Evolutionary conservation across 352 stramenopile species (phyloP).

Genomic region (Pythium biforme): DNA sequence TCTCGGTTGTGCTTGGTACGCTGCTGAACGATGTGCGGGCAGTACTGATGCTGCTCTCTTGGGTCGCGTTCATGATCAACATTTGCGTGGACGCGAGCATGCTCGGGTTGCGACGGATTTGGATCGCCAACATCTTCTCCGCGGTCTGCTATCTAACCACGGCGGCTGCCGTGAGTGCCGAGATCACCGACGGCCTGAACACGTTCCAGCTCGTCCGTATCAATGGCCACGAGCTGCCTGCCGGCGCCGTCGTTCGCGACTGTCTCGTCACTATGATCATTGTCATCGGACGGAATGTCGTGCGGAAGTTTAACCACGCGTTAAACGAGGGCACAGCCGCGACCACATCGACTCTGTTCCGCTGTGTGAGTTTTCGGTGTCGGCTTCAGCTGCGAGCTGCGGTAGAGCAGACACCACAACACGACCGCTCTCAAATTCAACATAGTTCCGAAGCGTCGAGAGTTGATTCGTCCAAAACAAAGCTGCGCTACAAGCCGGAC

Average conservation of each 20-base stretch:
- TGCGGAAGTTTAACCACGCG: conserved; percentile 3
- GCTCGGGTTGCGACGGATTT: conserved; percentile 2
- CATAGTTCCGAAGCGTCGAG: neutral
- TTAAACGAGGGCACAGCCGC: neutral
- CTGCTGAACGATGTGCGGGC: conserved; percentile 7
- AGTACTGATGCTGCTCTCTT: neutral
- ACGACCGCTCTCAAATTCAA: neutral
- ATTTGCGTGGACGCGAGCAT: conserved; percentile 25
- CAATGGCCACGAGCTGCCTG: conserved; percentile 16
- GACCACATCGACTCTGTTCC: neutral
- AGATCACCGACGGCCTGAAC: conserved; percentile 3
- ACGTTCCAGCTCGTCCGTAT: conserved; percentile 12
- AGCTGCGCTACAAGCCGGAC: neutral
- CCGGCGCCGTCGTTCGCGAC: conserved; percentile 7
- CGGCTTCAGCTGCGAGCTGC: conserved; percentile 3
- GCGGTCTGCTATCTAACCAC: conserved; percentile 8
- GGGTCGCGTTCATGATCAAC: conserved; percentile 7
- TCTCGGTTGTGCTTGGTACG: conserved; percentile 7
- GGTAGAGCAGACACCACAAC: neutral
- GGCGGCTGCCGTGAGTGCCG: neutral
- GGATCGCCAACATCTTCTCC: conserved; percentile 13
- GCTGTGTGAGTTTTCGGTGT: conserved; percentile 22
- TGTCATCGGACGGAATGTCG: conserved; percentile 19
- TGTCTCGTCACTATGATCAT: conserved; percentile 13
- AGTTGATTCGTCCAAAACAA: neutral